Conservation (phyloP, 2,329 filamentous ascomycete species). For the Ophiocordyceps camponoti-saundersi region DNA sequence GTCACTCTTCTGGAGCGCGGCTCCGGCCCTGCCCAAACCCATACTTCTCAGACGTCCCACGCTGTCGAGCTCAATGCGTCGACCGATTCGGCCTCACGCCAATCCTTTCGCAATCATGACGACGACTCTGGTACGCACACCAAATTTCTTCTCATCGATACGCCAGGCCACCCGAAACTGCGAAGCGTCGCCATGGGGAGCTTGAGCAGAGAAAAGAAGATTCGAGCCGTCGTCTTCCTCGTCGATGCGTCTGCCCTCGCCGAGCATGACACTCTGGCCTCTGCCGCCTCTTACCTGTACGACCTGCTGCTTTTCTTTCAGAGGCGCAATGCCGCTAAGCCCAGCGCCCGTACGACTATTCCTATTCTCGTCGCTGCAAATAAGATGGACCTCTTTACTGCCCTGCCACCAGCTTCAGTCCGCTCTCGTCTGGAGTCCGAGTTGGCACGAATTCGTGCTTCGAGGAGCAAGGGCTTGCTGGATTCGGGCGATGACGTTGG, state of each 20-base stretch:
- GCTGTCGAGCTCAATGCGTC: conserved; percentile 38
- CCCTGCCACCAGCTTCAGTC: conserved; percentile 63
- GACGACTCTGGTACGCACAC: conserved; percentile 37
- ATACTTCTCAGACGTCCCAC: conserved; percentile 34
- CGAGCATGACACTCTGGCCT: conserved; percentile 43
- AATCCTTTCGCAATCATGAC: conserved; percentile 39
- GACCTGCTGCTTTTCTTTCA: conserved; percentile 75
- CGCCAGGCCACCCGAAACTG: conserved; percentile 89
- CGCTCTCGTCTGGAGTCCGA: conserved; percentile 62
- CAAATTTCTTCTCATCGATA: conserved; percentile 68
- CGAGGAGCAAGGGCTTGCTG: conserved; percentile 63
- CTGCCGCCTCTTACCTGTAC: conserved; percentile 73
- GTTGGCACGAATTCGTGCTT: conserved; percentile 59
- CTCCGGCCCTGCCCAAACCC: conserved; percentile 25
- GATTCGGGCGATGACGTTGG: conserved; percentile 55
- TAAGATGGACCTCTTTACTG: conserved; percentile 91
- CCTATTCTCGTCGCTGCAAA: conserved; percentile 80
- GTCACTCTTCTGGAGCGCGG: conserved; percentile 55
- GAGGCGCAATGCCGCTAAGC: conserved; percentile 38
- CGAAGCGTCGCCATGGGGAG: conserved; percentile 48
- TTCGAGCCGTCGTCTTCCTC: conserved; percentile 68
- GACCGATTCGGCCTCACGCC: conserved; percentile 22
- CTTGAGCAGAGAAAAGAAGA: conserved; percentile 25
- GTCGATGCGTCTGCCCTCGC: conserved; percentile 65
- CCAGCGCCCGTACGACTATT: conserved; percentile 25